A percentile compares a stretch with the other conserved stretches of the same genome.
phyloP scores from a whole-genome alignment of 345 rosid species.

The Lepidium africanum region DNA sequence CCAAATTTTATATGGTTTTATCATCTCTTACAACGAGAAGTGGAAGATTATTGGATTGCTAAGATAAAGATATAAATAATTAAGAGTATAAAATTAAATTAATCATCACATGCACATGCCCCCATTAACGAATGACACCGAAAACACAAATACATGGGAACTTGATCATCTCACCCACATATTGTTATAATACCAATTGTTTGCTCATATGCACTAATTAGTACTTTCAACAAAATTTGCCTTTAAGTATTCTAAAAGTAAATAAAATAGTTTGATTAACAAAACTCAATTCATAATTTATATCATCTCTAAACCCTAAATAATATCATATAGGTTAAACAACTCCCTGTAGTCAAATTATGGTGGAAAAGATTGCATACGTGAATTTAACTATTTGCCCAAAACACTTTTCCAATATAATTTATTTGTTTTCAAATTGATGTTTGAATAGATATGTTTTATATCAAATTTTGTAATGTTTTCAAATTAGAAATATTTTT shows the following conservation, averaged over 20 bases:
- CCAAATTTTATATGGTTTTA: neutral
- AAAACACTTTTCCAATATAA: too few species aligned
- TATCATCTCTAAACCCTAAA: too few species aligned
- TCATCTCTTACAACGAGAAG: neutral
- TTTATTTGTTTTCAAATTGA: too few species aligned
- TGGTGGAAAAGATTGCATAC: too few species aligned
- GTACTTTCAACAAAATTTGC: neutral
- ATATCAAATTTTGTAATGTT: too few species aligned
- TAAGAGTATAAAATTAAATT: neutral
- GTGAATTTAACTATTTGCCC: too few species aligned
- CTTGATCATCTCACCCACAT: constrained; percentile 18
- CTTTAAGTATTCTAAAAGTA: neutral
- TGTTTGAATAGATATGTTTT: too few species aligned
- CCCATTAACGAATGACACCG: constrained; percentile 21
- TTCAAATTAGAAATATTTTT: too few species aligned
- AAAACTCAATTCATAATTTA: too few species aligned
- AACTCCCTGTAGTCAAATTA: too few species aligned
- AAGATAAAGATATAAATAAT: neutral
- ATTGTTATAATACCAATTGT: neutral
- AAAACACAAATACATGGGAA: constrained; percentile 23
- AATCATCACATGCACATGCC: constrained; percentile 22
- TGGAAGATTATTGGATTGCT: constrained; percentile 14
- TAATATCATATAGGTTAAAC: too few species aligned
- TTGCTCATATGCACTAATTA: neutral
- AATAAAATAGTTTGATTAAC: too few species aligned